Base-by-base conservation (phyloP, 345 rosid species). In the Geranium rotundifolium region DNA sequence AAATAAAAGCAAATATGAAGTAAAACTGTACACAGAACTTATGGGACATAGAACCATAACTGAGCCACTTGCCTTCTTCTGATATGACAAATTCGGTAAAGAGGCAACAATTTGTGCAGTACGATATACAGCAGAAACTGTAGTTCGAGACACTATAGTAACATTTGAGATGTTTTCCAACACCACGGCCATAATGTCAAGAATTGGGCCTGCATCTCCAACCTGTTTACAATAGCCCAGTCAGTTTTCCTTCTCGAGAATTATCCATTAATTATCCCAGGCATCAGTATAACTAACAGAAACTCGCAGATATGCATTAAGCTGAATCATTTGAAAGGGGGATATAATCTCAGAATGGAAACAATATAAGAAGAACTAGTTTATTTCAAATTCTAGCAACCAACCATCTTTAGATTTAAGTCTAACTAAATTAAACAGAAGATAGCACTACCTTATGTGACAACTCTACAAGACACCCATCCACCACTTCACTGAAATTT, bases 151-250 rank as follows among this genome's bases (percentile, higher is more conserved):
- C 60, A 85, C 79, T 59, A 82, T 82, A 55, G 88, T 78, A 73
- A 88, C 65, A 75, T 76, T 80, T 62, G 97, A 82, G 69, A 90
- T 82, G 76, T 88, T 88, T 82, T 95, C 97, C 81, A 95, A 73
- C 88, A 88, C 85, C 72, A 75, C 77, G 69, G 97, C 95, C 96
- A 88, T 86, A 49, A 85, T 79, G 67, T 90, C 95, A 70, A 95
- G 88, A 71, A 88, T 81, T 49, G 96, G 92, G 58, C 95, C 89
- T 64, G 96, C 95, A 72, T 95, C 96, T 74, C 99, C 99, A 66
- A 95, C 89, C 99, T 90, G 75, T 52, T 17, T 63, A 72, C 37
- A 29, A 8, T 34, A 46, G 64, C 54, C 56, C 70, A 41, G 74
- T 71, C 54, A 71, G 67, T 52, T 60, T 19, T 65, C 59, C 61